Percentiles rank a stretch among this genome's conserved stretches.
Conservation (phyloP, 2,329 filamentous ascomycete genomes). For the Ophiocordyceps camponoti-saundersi region DNA sequence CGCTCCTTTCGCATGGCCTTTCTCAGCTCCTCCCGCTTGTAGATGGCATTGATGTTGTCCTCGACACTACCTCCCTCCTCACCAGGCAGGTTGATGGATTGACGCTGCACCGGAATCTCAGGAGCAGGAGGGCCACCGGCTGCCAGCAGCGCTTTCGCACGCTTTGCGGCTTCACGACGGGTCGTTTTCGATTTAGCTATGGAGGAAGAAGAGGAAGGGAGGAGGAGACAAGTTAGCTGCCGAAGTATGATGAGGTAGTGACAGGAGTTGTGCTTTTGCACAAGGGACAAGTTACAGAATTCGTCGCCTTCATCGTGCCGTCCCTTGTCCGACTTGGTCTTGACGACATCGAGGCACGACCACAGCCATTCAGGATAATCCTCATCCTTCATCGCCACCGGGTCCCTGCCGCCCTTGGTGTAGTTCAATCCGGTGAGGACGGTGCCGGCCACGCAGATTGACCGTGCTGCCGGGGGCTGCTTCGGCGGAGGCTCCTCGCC, state of each 20-base stretch:
- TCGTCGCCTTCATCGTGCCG: slow-evolving; percentile 49
- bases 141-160: slow-evolving; percentile 38
- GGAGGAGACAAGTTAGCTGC: background rate
- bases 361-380: slow-evolving; percentile 75
- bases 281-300: slow-evolving; percentile 48
- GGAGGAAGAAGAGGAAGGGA: background rate
- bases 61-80: slow-evolving; percentile 22
- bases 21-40: slow-evolving; percentile 44
- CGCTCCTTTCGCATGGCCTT: slow-evolving; percentile 59
- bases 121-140: slow-evolving; percentile 43
- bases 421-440: slow-evolving; percentile 61
- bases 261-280: background rate
- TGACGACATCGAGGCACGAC: slow-evolving; percentile 47
- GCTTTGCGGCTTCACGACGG: slow-evolving; percentile 52
- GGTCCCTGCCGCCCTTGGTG: slow-evolving; percentile 55
- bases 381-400: slow-evolving; percentile 54
- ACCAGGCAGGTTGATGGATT: slow-evolving; percentile 56
- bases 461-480: slow-evolving; percentile 16
- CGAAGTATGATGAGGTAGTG: background rate
- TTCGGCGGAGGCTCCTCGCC: slow-evolving; percentile 12
- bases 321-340: slow-evolving; percentile 29
- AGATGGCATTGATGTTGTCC: slow-evolving; percentile 28
- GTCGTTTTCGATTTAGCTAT: slow-evolving; percentile 75
- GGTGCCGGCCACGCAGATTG: slow-evolving; percentile 49
- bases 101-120: slow-evolving; percentile 61